These are phyloP conservation scores for Condylostoma magnum DNA, from an alignment of 169 alveolate genomes.

Conservation along the genomic window DNA sequence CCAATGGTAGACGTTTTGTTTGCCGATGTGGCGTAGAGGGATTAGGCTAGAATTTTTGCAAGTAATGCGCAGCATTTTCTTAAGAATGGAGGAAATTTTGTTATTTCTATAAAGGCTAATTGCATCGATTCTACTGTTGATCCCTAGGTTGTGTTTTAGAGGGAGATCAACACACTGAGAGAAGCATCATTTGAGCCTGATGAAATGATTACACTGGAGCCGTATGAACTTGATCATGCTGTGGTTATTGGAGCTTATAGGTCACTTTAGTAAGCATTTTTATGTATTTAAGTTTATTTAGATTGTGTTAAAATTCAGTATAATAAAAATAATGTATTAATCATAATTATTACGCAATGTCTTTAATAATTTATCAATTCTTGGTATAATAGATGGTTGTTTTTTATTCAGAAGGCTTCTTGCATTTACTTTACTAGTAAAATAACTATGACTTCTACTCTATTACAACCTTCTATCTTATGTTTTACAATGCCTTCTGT, in stretches of 20 bases:
- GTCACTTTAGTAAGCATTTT: conserved; percentile 77
- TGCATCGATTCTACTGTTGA: conserved; percentile 98
- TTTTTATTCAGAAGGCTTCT: no score
- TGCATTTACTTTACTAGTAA: no score
- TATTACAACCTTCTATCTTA: no score
- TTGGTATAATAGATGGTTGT: no score
- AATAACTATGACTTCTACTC: no score
- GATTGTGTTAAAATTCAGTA: no score
- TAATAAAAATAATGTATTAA: no score
- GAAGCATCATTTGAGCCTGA: conserved; percentile 95
- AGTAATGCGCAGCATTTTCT: conserved; percentile 94
- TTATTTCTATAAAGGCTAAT: conserved; percentile 97
- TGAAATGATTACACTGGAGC: conserved; percentile 96
- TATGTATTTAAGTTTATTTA: no score
- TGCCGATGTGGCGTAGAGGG: conserved; percentile 99
- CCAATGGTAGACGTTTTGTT: conserved; percentile 98
- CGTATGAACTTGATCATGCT: conserved; percentile 98
- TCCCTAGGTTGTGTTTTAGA: conserved; percentile 96
- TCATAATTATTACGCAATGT: no score
- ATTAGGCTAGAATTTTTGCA: conserved; percentile 97
- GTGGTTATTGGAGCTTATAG: conserved; percentile 97
- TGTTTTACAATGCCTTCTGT: no score
- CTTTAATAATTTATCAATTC: no score
- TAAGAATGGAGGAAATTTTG: conserved; percentile 97
- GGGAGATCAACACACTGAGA: conserved; percentile 91